These are phyloP conservation scores for Globisporangium cylindrosporum DNA, from an alignment of 352 stramenopile genomes.

Conservation along the genomic window DNA sequence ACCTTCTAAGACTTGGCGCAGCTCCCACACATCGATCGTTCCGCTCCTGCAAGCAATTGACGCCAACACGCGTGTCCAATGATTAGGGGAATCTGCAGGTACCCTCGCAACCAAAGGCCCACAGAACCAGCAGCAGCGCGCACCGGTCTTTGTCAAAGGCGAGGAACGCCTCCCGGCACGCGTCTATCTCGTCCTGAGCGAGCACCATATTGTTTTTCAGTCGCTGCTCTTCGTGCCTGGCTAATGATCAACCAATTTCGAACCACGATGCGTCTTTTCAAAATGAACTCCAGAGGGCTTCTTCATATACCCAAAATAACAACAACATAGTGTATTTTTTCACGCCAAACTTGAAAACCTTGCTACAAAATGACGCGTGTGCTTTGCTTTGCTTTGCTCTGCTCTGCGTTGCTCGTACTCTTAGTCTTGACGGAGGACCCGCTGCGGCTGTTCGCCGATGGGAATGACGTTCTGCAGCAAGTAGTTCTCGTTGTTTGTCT, in stretches of 20 bases:
- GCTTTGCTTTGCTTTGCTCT: too few relatives aligned
- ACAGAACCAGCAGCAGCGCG: not conserved
- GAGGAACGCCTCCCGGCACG: constrained; percentile 95
- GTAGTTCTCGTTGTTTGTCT: constrained; percentile 84
- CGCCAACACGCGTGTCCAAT: not conserved
- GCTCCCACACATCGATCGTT: constrained; percentile 96
- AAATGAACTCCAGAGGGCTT: not conserved
- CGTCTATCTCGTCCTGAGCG: constrained; percentile 96
- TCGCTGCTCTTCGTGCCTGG: not conserved
- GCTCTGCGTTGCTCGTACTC: too few relatives aligned
- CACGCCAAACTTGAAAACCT: not conserved
- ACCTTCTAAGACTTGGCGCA: constrained; percentile 92
- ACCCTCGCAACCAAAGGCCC: too few relatives aligned
- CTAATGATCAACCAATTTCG: not conserved
- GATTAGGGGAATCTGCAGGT: too few relatives aligned
- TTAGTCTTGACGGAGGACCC: constrained; percentile 30
- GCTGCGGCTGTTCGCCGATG: constrained; percentile 63
- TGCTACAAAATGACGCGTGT: not conserved
- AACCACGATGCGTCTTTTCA: constrained; percentile 1
- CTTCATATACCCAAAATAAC: not conserved
- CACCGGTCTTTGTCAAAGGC: constrained; percentile 96
- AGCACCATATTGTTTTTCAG: constrained; percentile 57
- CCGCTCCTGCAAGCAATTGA: constrained; percentile 52
- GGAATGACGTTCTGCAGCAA: constrained; percentile 75
- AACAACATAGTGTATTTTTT: not conserved